These are phyloP conservation scores for Ustilago sp. DNA, from an alignment of 1,284 basidiomycete species.

Conservation along the genomic window DNA sequence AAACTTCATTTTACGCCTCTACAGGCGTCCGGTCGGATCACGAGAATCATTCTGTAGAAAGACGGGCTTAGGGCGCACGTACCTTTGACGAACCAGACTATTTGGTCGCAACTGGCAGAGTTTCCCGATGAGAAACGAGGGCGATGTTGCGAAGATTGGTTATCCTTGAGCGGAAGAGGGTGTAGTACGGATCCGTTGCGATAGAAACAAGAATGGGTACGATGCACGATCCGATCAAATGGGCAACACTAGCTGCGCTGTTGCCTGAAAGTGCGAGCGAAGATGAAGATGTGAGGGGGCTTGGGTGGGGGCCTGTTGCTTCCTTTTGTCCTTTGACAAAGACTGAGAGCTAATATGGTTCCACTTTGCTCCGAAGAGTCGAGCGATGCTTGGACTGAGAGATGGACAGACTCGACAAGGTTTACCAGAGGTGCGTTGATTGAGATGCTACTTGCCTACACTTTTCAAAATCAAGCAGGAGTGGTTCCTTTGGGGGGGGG, in stretches of 20 bases:
- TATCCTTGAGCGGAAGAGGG: too few species aligned
- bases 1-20: conserved; percentile 15
- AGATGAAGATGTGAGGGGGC: neutral
- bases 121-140: conserved; percentile 1
- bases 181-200: too few species aligned
- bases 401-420: neutral
- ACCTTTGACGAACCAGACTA: neutral
- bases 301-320: conserved; percentile 3
- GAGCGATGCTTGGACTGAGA: neutral
- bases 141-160: neutral
- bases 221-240: neutral
- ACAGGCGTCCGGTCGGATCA: neutral
- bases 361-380: neutral
- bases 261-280: conserved; percentile 23
- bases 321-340: neutral
- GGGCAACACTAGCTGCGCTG: neutral
- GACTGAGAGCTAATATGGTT: neutral
- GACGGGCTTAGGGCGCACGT: neutral
- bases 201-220: neutral
- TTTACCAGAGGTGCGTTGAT: neutral
- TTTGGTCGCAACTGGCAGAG: neutral
- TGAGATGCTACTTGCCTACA: neutral
- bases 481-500: neutral
- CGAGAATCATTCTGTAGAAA: neutral
- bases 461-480: conserved; percentile 13